These are phyloP conservation scores for Paraphoma chrysanthemicola DNA, from an alignment of 2,329 filamentous ascomycete genomes.

Conservation along the genomic window DNA sequence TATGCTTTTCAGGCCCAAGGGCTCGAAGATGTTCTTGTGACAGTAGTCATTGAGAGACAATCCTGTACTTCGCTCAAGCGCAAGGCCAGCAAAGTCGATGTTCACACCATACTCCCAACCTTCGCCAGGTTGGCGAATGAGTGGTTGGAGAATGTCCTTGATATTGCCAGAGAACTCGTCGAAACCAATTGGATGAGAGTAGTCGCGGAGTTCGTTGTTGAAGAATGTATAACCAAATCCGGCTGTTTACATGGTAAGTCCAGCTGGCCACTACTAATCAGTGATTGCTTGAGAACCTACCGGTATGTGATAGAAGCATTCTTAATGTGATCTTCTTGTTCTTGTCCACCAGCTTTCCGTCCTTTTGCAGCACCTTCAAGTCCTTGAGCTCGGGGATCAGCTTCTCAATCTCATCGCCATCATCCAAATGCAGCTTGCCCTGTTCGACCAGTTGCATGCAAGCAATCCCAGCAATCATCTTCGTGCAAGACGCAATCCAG, in stretches of 20 bases:
- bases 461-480: slow-evolving; percentile 40
- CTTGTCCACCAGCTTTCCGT: slow-evolving; percentile 46
- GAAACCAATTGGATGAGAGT: slow-evolving; percentile 57
- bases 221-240: slow-evolving; percentile 59
- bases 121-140: slow-evolving; percentile 68
- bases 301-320: slow-evolving; percentile 58
- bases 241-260: slow-evolving; percentile 29
- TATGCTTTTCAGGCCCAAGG: slow-evolving; percentile 56
- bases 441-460: slow-evolving; percentile 45
- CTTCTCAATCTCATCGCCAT: slow-evolving; percentile 32
- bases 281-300: slow-evolving; percentile 1
- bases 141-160: slow-evolving; percentile 60
- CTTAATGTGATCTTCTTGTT: slow-evolving; percentile 56
- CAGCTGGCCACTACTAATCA: background rate
- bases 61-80: slow-evolving; percentile 53
- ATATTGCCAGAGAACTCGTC: slow-evolving; percentile 66
- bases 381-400: slow-evolving; percentile 45
- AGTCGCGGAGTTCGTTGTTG: slow-evolving; percentile 53
- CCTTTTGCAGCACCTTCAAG: slow-evolving; percentile 43
- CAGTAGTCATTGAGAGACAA: slow-evolving; percentile 53
- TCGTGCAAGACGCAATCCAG: slow-evolving; percentile 61
- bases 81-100: slow-evolving; percentile 57
- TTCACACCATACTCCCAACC: slow-evolving; percentile 62
- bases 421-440: slow-evolving; percentile 37
- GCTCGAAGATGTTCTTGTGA: slow-evolving; percentile 53